These are phyloP conservation scores for Tetrapisispora iriomotensis DNA, from an alignment of 805 yeast genomes.

Conservation along the genomic window DNA sequence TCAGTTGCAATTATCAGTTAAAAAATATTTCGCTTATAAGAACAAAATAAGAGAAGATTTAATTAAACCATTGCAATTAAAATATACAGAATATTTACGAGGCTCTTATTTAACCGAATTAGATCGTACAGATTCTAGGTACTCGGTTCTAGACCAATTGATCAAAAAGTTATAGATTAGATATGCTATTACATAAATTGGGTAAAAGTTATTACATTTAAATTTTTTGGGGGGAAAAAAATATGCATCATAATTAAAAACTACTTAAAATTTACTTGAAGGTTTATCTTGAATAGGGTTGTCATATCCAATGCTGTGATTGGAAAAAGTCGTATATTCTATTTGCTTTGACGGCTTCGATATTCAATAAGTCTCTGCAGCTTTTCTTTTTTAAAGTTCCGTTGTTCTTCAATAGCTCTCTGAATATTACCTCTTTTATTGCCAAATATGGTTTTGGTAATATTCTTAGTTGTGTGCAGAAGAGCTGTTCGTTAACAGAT, in stretches of 20 bases:
- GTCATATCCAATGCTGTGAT: conserved; percentile 73
- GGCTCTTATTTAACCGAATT: conserved; percentile 26
- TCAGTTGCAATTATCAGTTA: conserved; percentile 57
- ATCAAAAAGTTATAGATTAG: conserved; percentile 21
- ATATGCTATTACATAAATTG: no score
- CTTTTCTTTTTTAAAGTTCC: conserved; percentile 75
- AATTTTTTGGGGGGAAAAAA: background rate
- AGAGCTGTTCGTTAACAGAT: conserved; percentile 76
- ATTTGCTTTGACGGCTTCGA: conserved; percentile 80
- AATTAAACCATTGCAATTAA: conserved; percentile 28
- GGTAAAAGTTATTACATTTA: background rate
- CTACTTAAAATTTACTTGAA: background rate
- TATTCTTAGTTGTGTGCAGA: conserved; percentile 76
- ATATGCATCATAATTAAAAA: conserved; percentile 1
- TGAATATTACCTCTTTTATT: conserved; percentile 78
- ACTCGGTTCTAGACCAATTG: conserved; percentile 24
- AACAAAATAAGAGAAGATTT: conserved; percentile 31
- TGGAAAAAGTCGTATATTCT: conserved; percentile 88
- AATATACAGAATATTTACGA: conserved; percentile 28
- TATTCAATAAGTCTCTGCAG: conserved; percentile 73
- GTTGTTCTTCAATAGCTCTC: conserved; percentile 77
- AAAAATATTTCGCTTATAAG: conserved; percentile 55
- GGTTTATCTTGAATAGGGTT: background rate
- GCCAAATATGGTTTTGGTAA: conserved; percentile 91
- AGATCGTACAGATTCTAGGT: conserved; percentile 23